phyloP scores from a whole-genome alignment of 2,329 filamentous ascomycete genomes.

The Alternaria conjuncta region DNA sequence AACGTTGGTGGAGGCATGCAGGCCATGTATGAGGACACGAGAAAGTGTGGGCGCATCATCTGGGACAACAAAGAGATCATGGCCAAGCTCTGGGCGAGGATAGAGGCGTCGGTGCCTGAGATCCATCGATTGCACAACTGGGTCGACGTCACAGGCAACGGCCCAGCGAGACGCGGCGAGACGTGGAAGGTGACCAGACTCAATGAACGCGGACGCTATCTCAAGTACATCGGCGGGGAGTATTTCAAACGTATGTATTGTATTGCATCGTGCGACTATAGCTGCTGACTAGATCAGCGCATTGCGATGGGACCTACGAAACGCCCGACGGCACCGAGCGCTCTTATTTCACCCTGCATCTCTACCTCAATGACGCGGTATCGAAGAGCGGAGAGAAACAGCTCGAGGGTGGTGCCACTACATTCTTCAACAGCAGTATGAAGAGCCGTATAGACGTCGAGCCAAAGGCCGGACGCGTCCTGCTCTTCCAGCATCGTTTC shows the following conservation, averaged over 20 bases:
- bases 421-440: slow-evolving; percentile 52
- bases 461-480: slow-evolving; percentile 59
- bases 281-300: slow-evolving; percentile 53
- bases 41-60: slow-evolving; percentile 79
- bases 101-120: slow-evolving; percentile 55
- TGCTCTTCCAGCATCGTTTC: slow-evolving; percentile 63
- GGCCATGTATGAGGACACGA: slow-evolving; percentile 61
- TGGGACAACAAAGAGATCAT: slow-evolving; percentile 71
- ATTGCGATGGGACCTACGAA: slow-evolving; percentile 71
- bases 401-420: slow-evolving; percentile 62
- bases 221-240: slow-evolving; percentile 74
- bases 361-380: slow-evolving; percentile 60
- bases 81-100: slow-evolving; percentile 66
- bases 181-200: slow-evolving; percentile 57
- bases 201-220: slow-evolving; percentile 77
- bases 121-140: slow-evolving; percentile 54
- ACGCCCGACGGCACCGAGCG: slow-evolving; percentile 61
- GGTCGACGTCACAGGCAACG: slow-evolving; percentile 53
- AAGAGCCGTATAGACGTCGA: slow-evolving; percentile 51
- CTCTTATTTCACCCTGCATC: slow-evolving; percentile 62
- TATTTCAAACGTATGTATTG: slow-evolving; percentile 66
- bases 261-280: background rate
- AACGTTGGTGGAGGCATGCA: slow-evolving; percentile 70
- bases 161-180: slow-evolving; percentile 52
- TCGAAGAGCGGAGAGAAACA: slow-evolving; percentile 37